Percentiles rank a stretch among this genome's conserved stretches.
Evolutionary conservation across 495 filamentous ascomycete species (phyloP).

Genomic region (Monascus purpureus): DNA sequence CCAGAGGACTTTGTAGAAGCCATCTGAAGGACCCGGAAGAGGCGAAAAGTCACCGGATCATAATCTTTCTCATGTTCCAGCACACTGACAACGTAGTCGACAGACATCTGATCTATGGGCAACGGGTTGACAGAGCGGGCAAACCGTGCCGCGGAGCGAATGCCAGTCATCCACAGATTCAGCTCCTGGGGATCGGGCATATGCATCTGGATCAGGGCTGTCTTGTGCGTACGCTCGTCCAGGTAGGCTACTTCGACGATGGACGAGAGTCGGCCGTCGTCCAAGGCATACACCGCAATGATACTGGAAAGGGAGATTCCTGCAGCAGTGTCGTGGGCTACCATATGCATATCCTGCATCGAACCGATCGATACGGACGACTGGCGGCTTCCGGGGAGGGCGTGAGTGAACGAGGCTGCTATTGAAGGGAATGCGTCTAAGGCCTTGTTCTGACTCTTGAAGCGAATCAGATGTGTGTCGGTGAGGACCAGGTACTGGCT

Average conservation of each 20-base stretch:
- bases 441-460: constrained; percentile 60
- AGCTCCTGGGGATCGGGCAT: constrained; percentile 59
- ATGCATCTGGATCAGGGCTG: constrained; percentile 51
- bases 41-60: constrained; percentile 52
- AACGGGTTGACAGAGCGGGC: constrained; percentile 36
- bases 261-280: constrained; percentile 64
- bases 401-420: constrained; percentile 25
- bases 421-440: constrained; percentile 49
- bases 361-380: constrained; percentile 48
- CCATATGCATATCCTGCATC: constrained; percentile 42
- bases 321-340: constrained; percentile 30
- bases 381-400: constrained; percentile 29
- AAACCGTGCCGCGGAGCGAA: constrained; percentile 46
- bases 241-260: constrained; percentile 65
- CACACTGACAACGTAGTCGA: constrained; percentile 49
- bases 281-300: constrained; percentile 64
- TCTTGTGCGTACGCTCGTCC: constrained; percentile 54
- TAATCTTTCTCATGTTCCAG: constrained; percentile 59
- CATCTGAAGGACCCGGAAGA: constrained; percentile 76
- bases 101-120: constrained; percentile 44
- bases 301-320: constrained; percentile 59
- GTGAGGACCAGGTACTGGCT: constrained; percentile 88
- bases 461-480: constrained; percentile 65
- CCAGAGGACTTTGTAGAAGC: constrained; percentile 41
- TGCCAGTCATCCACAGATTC: constrained; percentile 58